phyloP scores from a whole-genome alignment of 148 eudicot genomes.

The Fallopia convolvulus region DNA sequence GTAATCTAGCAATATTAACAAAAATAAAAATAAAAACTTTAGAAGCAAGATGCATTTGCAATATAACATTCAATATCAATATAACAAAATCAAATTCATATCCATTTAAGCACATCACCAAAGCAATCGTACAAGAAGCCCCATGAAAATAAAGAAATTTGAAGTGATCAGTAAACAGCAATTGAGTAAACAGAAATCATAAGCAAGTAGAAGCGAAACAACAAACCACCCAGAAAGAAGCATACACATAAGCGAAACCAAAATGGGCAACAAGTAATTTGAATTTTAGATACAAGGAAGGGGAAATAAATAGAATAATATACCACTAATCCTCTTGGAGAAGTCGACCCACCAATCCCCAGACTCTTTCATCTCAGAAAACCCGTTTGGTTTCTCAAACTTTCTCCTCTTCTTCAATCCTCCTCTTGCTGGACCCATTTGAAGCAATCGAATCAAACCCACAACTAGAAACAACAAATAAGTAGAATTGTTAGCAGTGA shows the following conservation, averaged over 20 bases:
- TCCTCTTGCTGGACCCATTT: slow-evolving; percentile 51
- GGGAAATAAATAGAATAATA: neutral
- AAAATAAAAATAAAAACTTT: neutral
- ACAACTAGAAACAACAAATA: slow-evolving; percentile 8
- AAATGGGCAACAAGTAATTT: neutral
- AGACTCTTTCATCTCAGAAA: slow-evolving; percentile 34
- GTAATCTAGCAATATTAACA: neutral
- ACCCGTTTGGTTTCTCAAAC: slow-evolving; percentile 34
- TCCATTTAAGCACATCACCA: neutral
- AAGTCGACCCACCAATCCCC: slow-evolving; percentile 47
- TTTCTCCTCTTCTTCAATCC: slow-evolving; percentile 37
- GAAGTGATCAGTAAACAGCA: neutral
- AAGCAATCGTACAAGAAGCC: neutral
- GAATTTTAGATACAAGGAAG: neutral
- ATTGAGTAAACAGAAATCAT: neutral
- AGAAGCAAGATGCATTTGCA: slow-evolving; percentile 10
- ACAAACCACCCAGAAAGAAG: neutral
- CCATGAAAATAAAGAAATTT: neutral
- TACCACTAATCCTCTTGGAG: slow-evolving; percentile 45
- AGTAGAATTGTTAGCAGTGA: neutral
- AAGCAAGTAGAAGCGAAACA: neutral
- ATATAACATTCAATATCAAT: neutral
- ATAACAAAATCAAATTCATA: neutral
- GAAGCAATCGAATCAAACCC: slow-evolving; percentile 38
- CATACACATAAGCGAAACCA: neutral